Base-by-base conservation (phyloP, 352 stramenopile genomes). In the Saprolegnia diclina region DNA sequence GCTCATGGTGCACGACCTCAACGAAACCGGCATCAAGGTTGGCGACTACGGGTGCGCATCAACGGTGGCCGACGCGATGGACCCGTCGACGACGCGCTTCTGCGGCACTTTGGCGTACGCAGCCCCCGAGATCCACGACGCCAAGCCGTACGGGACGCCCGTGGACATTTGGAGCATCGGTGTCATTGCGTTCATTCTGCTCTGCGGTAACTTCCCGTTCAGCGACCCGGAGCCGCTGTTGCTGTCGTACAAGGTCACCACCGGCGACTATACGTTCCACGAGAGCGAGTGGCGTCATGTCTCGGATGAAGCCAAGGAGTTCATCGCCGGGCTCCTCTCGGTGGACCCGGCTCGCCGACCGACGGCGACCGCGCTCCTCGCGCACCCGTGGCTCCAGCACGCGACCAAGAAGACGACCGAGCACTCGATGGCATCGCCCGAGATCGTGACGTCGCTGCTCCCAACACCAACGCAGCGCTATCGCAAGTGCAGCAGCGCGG, bases 121-220 rank as follows among this genome's bases (percentile, higher is more conserved):
- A 6, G 55, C 55, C 5, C 65, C 65, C 13, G 65, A 72, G 26
- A 67, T 72, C 38, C n/a, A 63, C 14, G 19, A 53, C 14, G n/a
- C 26, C 18, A 13, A 59, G 24, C 65, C 65, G 3, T 72, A 72
- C 38, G 65, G 59, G 21, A 67, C 55, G 40, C 55, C 55, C 29
- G 52, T 72, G 21, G 65, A 72, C 32, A 40, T 72, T 29, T 72
- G 65, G 65, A 67, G 55, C 40, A 24, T 67, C 11, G 65, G 65
- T 2, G 65, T 72, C 18, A 68, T 72, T 19, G 56, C 65, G n/a
- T 72, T 59, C 46, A 65, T 72, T 29, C n/a, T 72, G 45, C 71
- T 98, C 21, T 97, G 89, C 37, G 94, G 94, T 11, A 98, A 97
- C 77, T 87, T 90, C 32, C 86, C 86, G 21, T 94, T 94, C 72